Base-by-base conservation (phyloP, 345 rosid genomes). In the Brassica nigra region DNA sequence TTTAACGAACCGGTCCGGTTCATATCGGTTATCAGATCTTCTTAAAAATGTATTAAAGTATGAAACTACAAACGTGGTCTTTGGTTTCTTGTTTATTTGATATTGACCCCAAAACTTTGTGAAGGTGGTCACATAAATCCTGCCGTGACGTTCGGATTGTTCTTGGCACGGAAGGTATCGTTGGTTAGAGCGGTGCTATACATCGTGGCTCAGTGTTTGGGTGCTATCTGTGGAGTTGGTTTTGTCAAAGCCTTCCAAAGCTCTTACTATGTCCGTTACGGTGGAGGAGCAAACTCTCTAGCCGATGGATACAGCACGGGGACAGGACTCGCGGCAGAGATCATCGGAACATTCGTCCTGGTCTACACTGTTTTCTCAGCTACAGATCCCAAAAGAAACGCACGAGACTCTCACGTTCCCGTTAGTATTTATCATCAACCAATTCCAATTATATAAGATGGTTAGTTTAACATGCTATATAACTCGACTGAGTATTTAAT, bases 351-450 rank as follows among this genome's bases (percentile, higher is more conserved):
- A 5, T 93, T 91, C 4, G 92, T 91, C 5, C 78, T 93, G 23
- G 97, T 93, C 18, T 93, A 93, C 88, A 93, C 97, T 0, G 98
- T 93, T 23, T 91, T 93, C 88, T 93, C 98, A 0, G 95, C 98
- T 28, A 93, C 95, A 0, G 91, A 93, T 68, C 95, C 98, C 18
- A 90, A 91, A 84, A 80, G 95, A 11, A 93, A 59, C 27, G 97
- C 98, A 2, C 64, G 93, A 33, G 98, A 93, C 89, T 93, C 98
- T 71, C 95, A 90, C 80, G 87, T 93, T 61, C 98, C 95, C 0
- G 98, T 93, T 78, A 36, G 89, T 87, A 86, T 70, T 61, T 11
- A 10, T 47, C 5, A 27, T 61, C 65, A 8, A 12, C 6, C 33
- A 65, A 6, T 8, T 18, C 6, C 5, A 47, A 2, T 20, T 15